A percentile compares a stretch with the other conserved stretches of the same genome.
Evolutionary conservation across 495 filamentous ascomycete genomes (phyloP).

Genomic region (Amphirosellinia nigrospora): DNA sequence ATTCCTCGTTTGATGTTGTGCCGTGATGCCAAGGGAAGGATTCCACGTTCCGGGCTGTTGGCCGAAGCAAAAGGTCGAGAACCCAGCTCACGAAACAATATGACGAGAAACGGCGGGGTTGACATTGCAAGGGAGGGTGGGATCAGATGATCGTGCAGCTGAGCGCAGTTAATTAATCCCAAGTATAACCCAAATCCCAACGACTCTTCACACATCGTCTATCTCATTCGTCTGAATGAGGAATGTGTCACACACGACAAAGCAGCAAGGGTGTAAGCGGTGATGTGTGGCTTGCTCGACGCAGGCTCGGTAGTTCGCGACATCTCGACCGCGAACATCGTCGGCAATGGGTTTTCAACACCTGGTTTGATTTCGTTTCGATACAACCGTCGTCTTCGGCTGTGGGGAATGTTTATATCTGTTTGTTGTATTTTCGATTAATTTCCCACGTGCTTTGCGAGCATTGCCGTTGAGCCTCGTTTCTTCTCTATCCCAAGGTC

Average conservation of each 20-base stretch:
- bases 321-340: not conserved
- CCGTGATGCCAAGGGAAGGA: not conserved
- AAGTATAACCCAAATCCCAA: not conserved
- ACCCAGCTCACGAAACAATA: not conserved
- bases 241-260: constrained; percentile 3
- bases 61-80: not conserved
- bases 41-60: constrained; percentile 2
- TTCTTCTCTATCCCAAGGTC: constrained; percentile 4
- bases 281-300: constrained; percentile 5
- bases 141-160: constrained; percentile 15
- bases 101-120: not conserved
- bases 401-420: constrained; percentile 4
- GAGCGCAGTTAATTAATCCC: not conserved
- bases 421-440: not conserved
- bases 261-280: not conserved
- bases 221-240: not conserved
- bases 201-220: not conserved
- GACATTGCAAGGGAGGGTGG: not conserved
- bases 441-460: constrained; percentile 14
- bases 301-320: constrained; percentile 8
- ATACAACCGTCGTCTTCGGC: not conserved
- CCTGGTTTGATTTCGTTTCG: not conserved
- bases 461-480: constrained; percentile 13
- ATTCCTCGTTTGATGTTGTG: not conserved
- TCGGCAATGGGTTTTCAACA: constrained; percentile 2